Base-by-base conservation (phyloP, 106 monocot genomes). In the Acorus gramineus region DNA sequence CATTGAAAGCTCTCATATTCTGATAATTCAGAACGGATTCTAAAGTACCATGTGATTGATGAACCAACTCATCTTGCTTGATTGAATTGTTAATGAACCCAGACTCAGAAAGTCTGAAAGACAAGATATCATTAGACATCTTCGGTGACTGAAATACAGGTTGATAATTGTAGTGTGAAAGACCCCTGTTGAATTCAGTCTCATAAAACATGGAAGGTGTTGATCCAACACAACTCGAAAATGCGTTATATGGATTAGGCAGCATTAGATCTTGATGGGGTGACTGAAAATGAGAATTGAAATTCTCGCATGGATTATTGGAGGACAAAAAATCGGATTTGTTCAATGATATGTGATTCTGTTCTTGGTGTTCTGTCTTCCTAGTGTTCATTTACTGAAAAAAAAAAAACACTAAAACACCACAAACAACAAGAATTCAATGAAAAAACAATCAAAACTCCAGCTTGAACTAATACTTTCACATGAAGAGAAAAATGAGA, bases 131-230 rank as follows among this genome's bases (percentile, higher is more conserved):
- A 0, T 58, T 46, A 46, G 63, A 62, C 52, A 14, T 52, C 49
- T 60, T 61, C 3, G 66, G 57, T 4, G 44, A 69, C 4, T 62
- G 66, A 53, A 50, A 49, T 50, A 70, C 56, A 0, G 54, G 28
- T 50, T 76, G 76, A 52, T 63, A 57, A 8, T 81, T 74, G 13
- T 74, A 68, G 10, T 57, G 70, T 50, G 81, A 77, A 62, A 84
- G 54, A 13, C 70, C 76, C 74, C 70, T 73, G 52, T 76, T 67
- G 3, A 47, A 11, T 55, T 81, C 80, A 11, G 78, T 66, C 8
- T 68, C 77, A 63, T 68, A 83, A 14, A 80, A 80, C 2, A 61
- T 61, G 11, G 60, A 59, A 55, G 80, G 71, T 12, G 56, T 62
- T 8, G 82, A 76, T 66, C 74, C 71, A 44, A 79, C 61, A 55